Conservation (phyloP, 164 flowering plant genomes). For the Umbellularia californica region DNA sequence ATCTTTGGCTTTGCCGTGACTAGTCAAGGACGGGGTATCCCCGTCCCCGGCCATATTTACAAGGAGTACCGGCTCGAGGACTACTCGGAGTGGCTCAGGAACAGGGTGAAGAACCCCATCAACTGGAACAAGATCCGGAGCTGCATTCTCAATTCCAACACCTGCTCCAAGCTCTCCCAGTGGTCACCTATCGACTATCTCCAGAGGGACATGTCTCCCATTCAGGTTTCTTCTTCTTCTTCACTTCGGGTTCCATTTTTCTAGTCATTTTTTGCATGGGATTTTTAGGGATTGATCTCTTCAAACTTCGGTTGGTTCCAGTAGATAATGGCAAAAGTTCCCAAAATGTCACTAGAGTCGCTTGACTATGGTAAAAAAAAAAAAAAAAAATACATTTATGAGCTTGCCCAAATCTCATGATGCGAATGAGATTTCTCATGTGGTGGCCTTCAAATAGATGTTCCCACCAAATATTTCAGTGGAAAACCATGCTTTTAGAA, state of each 20-base stretch:
- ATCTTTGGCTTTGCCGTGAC: constrained; percentile 80
- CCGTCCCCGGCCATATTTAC: constrained; percentile 55
- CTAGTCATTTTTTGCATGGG: too few relatives aligned
- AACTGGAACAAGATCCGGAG: constrained; percentile 69
- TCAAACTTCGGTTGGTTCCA: too few relatives aligned
- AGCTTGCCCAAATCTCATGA: too few relatives aligned
- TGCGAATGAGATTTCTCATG: too few relatives aligned
- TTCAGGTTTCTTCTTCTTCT: constrained; percentile 51
- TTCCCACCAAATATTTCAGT: too few relatives aligned
- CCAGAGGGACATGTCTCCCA: constrained; percentile 63
- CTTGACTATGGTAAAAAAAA: too few relatives aligned
- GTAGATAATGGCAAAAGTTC: too few relatives aligned
- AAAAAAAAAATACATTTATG: too few relatives aligned
- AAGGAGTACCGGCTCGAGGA: constrained; percentile 62
- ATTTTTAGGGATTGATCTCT: too few relatives aligned
- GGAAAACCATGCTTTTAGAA: too few relatives aligned
- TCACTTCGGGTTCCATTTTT: neutral
- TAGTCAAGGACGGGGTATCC: constrained; percentile 63
- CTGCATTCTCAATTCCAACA: constrained; percentile 72
- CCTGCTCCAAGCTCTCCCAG: constrained; percentile 53
- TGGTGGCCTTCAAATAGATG: too few relatives aligned
- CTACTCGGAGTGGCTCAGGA: constrained; percentile 76
- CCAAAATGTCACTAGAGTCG: too few relatives aligned
- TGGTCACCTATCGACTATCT: constrained; percentile 91
- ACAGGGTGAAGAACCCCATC: constrained; percentile 41